These are phyloP conservation scores for Warburgia ugandensis DNA, from an alignment of 164 flowering plant genomes.

Conservation along the genomic window DNA sequence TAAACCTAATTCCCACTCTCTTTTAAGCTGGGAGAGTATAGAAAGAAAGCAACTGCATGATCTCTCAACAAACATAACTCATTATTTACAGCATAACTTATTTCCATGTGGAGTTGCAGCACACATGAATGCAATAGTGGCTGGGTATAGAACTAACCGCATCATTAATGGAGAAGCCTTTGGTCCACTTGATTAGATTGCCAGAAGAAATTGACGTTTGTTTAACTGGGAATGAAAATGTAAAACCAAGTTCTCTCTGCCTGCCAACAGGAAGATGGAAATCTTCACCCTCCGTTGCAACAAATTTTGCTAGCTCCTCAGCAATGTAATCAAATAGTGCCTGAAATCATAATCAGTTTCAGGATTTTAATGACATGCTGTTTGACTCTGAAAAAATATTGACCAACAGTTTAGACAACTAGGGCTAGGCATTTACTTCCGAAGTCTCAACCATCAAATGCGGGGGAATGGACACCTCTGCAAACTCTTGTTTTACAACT, in stretches of 20 bases:
- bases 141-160: slow-evolving; percentile 36
- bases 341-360: slow-evolving; percentile 32
- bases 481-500: slow-evolving; percentile 62
- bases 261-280: slow-evolving; percentile 49
- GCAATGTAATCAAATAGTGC: slow-evolving; percentile 84
- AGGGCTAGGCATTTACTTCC: slow-evolving; percentile 43
- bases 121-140: background rate
- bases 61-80: too few relatives aligned
- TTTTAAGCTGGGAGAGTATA: too few relatives aligned
- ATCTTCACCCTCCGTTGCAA: slow-evolving; percentile 64
- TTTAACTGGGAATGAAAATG: slow-evolving; percentile 93
- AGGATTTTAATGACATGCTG: background rate
- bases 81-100: too few relatives aligned
- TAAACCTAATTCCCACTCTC: too few relatives aligned
- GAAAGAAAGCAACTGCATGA: too few relatives aligned
- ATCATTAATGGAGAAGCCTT: slow-evolving; percentile 83
- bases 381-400: background rate
- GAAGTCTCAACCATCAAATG: slow-evolving; percentile 77
- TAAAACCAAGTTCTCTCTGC: slow-evolving; percentile 92
- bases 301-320: slow-evolving; percentile 68
- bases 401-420: background rate
- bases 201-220: slow-evolving; percentile 78
- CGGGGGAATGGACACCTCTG: slow-evolving; percentile 89
- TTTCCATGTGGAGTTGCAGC: too few relatives aligned
- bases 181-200: slow-evolving; percentile 82